phyloP scores from a whole-genome alignment of 2,329 filamentous ascomycete genomes.

The Helicocarpus griseus region DNA sequence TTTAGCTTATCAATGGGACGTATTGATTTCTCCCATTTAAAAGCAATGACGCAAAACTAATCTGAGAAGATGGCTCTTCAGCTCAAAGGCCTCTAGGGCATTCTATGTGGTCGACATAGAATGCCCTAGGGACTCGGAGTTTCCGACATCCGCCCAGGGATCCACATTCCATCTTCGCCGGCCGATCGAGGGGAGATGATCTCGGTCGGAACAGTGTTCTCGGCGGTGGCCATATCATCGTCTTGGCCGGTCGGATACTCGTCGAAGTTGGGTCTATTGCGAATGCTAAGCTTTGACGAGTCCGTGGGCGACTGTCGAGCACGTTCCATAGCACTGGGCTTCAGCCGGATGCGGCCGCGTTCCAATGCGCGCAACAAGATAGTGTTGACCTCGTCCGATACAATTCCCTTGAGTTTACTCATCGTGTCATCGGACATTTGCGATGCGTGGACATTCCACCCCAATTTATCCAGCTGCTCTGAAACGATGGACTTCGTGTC shows the following conservation, averaged over 20 bases:
- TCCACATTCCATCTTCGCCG: not conserved
- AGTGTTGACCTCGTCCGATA: constrained; percentile 25
- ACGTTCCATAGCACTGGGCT: constrained; percentile 25
- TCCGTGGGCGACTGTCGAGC: constrained; percentile 23
- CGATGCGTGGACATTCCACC: constrained; percentile 25
- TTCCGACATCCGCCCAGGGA: constrained; percentile 1
- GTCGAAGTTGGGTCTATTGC: not conserved
- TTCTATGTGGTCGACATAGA: not conserved
- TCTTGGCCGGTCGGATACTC: constrained; percentile 3
- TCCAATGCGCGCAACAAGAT: constrained; percentile 28
- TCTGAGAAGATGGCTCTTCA: not conserved
- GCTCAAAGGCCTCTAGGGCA: not conserved
- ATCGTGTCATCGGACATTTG: constrained; percentile 30
- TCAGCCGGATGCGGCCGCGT: constrained; percentile 25
- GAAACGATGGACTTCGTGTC: constrained; percentile 24
- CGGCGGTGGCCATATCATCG: constrained; percentile 11
- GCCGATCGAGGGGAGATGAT: constrained; percentile 10
- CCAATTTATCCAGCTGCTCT: constrained; percentile 24
- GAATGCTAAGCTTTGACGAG: constrained; percentile 18
- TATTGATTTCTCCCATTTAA: not conserved
- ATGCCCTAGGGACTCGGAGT: not conserved
- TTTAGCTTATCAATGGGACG: not conserved
- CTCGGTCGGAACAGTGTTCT: constrained; percentile 13
- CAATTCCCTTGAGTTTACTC: constrained; percentile 28
- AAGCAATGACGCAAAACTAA: not conserved